Evolutionary conservation across 2,329 filamentous ascomycete genomes (phyloP).

Genomic region (Paraphaeosphaeria sporulosa): DNA sequence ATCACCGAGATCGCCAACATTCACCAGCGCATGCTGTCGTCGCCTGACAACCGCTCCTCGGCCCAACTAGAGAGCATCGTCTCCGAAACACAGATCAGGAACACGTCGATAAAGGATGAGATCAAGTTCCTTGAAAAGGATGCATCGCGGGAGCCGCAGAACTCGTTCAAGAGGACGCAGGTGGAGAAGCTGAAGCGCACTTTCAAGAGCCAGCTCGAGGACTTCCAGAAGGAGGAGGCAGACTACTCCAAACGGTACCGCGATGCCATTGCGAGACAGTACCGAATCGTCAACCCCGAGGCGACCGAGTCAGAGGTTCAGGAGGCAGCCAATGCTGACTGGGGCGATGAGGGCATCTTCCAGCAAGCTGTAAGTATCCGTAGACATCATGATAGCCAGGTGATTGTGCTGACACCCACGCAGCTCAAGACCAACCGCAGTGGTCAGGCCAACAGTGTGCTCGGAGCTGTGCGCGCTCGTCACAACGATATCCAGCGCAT

Average conservation of each 20-base stretch:
- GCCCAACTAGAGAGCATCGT: conserved; percentile 71
- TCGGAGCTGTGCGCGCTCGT: conserved; percentile 80
- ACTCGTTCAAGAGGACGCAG: conserved; percentile 73
- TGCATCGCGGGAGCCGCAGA: conserved; percentile 68
- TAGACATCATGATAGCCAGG: not conserved
- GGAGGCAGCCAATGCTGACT: conserved; percentile 73
- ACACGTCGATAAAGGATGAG: conserved; percentile 78
- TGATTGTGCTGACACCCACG: conserved; percentile 5
- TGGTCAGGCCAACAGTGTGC: conserved; percentile 74
- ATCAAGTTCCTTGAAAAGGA: conserved; percentile 79
- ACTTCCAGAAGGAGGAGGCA: conserved; percentile 75
- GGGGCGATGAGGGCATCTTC: conserved; percentile 82
- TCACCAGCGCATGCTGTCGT: conserved; percentile 75
- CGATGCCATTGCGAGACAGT: conserved; percentile 81
- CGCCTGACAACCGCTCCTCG: conserved; percentile 63
- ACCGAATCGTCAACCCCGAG: conserved; percentile 81
- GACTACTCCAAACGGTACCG: conserved; percentile 75
- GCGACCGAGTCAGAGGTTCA: conserved; percentile 77
- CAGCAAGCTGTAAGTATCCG: conserved; percentile 73
- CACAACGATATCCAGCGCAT: conserved; percentile 86
- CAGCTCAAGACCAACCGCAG: conserved; percentile 78
- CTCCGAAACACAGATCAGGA: conserved; percentile 73
- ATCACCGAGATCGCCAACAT: conserved; percentile 72
- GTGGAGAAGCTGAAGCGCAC: conserved; percentile 73
- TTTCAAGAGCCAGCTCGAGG: conserved; percentile 75